Evolutionary conservation across 2,329 filamentous ascomycete species (phyloP), one percentile per base, ranked within the genome.

Genomic region (Akanthomyces lecanii): DNA sequence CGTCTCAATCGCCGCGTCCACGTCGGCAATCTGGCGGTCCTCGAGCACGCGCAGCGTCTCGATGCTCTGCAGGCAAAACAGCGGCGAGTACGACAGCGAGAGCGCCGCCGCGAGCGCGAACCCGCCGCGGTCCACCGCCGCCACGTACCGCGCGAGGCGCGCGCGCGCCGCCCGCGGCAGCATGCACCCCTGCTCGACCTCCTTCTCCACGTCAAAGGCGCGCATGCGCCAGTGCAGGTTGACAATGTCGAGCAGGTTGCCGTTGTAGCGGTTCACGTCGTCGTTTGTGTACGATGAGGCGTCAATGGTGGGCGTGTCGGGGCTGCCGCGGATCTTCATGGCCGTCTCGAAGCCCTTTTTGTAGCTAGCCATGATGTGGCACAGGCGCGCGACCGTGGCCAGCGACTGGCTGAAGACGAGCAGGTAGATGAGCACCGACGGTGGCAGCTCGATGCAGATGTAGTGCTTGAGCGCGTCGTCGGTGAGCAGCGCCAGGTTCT

Each of bases 171-270:
- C 65, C 12, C 70, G 69, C 16, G 82, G 72, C 7, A 85, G 67
- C 64, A 82, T 74, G 67, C 84, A 86, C 10, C 84, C 85, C 60
- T 81, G 79, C 2, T 85, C 80, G 69, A 87, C 87, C n/a, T 82
- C 76, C 66, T 94, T 90, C 1, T 79, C 78, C 14, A 77, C 77
- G 63, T 85, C 85, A 64, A 96, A 88, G 1, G 89, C 91, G 14
- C 88, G 85, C 25, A 85, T 84, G 10, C 91, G 85, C 91, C 91
- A 96, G 53, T 95, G 74, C 57, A 90, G 86, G 71, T 96, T 96
- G 78, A 91, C 93, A 38, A 92, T 83, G 71, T 96, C 92, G 86
- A 95, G 93, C 38, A 96, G 82, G 72, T 89, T 92, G 25, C 89
- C 89, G 72, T 96, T 96, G 77, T 95, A 93, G 28, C 82, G 77